A percentile compares a stretch with the other conserved stretches of the same genome.
Evolutionary conservation across 163 green algal species (phyloP).

Genomic region (Chlorella variabilis): DNA sequence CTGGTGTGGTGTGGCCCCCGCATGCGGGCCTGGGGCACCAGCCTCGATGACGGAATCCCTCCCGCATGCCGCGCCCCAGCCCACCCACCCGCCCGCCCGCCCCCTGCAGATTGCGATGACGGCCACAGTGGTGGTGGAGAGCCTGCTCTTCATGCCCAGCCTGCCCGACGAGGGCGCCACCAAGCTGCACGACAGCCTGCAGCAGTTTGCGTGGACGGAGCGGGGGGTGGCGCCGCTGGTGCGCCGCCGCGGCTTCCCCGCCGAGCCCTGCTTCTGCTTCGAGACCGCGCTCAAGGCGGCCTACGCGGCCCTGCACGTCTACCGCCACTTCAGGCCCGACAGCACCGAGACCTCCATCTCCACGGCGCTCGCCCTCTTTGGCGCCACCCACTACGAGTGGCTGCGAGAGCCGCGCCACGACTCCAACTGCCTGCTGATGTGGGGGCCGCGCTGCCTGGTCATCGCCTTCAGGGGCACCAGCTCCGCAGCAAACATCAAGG

Average conservation of each 20-base stretch:
- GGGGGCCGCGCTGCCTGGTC: neutral
- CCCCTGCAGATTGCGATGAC: neutral
- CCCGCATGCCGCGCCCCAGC: no score
- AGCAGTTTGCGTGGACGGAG: constrained; percentile 14
- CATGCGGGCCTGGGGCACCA: neutral
- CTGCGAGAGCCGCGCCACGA: neutral
- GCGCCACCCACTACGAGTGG: neutral
- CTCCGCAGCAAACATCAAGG: neutral
- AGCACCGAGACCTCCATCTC: neutral
- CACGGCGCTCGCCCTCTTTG: neutral
- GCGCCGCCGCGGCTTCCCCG: neutral
- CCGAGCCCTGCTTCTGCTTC: constrained; percentile 15
- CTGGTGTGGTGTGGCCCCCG: no score
- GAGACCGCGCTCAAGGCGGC: constrained; percentile 15
- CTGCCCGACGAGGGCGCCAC: neutral
- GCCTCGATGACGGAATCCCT: no score
- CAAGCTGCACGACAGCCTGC: constrained; percentile 1
- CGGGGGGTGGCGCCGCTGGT: no score
- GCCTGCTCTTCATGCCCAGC: neutral
- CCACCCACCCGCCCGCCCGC: no score
- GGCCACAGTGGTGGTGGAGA: neutral
- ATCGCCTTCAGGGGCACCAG: constrained; percentile 8
- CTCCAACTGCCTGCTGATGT: constrained; percentile 8
- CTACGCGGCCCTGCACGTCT: neutral
- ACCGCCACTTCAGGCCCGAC: neutral